Base-by-base conservation (phyloP, 305 asterid genomes). In the Fraxinus paxiana region DNA sequence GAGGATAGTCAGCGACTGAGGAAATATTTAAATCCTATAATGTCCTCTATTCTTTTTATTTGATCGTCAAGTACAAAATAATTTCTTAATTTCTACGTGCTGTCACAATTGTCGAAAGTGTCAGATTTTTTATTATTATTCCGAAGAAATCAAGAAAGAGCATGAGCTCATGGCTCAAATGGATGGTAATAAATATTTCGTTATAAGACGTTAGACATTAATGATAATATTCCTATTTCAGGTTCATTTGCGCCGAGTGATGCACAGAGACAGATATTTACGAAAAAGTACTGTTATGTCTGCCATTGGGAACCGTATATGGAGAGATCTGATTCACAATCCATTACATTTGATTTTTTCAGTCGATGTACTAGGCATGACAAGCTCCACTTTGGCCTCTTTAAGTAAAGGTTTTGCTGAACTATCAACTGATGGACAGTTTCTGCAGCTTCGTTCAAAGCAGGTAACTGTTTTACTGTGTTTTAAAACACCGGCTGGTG, bases 361-460 rank as follows among this genome's bases (percentile, higher is more conserved):
- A 6, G 97, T 96, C 12, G 98, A 96, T 84, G 97, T 96, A 71
- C 96, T 96, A 63, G 99, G 99, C 75, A 88, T 94, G 98, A 88
- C 99, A 48, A 96, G 99, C 88, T 96, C 99, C 81, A 96, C 99
- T 81, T 89, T 96, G 87, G 95, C 98, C 75, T 94, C 99, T 82
- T 93, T 96, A 69, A 92, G 99, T 90, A 96, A 90, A 92, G 99
- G 99, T 81, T 96, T 96, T 80, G 99, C 99, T 1, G 97, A 94
- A 90, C 98, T 96, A 78, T 96, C 99, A 79, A 96, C 99, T 76
- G 99, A 96, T 86, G 99, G 98, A 56, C 98, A 92, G 85, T 96
- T 96, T 88, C 88, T 92, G 82, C 97, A 92, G 86, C 94, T 96
- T 79, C 98, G 99, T 9, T 94, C 99, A 24, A 96, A 96, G 91